Evolutionary conservation across 257 asterid genomes (phyloP).

Genomic region (Parsonsia alboflavescens): DNA sequence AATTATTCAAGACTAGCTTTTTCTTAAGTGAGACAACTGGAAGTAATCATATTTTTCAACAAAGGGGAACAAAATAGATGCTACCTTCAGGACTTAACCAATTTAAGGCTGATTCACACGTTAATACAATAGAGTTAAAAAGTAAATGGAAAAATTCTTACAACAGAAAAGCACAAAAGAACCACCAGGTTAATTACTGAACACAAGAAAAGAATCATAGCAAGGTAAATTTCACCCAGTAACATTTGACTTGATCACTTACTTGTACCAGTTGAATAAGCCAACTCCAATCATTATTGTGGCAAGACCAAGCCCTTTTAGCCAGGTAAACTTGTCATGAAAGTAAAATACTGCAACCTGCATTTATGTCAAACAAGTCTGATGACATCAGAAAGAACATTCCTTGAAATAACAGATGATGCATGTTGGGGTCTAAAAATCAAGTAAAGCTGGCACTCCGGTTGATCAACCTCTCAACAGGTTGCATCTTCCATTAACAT

Average conservation of each 20-base stretch:
- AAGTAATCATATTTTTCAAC: background rate
- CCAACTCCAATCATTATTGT: constrained; percentile 88
- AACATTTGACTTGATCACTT: constrained; percentile 42
- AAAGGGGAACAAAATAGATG: background rate
- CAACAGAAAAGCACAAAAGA: background rate
- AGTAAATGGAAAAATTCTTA: background rate
- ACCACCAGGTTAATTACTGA: background rate
- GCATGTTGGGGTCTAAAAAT: background rate
- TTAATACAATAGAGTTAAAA: background rate
- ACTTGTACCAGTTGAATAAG: constrained; percentile 98
- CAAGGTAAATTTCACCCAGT: background rate
- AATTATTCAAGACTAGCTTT: background rate
- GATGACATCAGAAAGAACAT: background rate
- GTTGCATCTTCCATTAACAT: background rate
- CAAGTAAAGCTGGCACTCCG: background rate
- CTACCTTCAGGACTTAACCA: background rate
- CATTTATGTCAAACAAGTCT: constrained; percentile 16
- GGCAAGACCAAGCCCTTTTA: constrained; percentile 81
- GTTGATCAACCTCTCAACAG: background rate
- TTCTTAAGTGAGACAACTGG: background rate
- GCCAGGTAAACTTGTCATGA: constrained; percentile 83
- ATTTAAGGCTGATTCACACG: background rate
- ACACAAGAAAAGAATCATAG: background rate
- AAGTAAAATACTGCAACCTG: constrained; percentile 98
- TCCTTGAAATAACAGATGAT: background rate